Percentiles rank a stretch among this genome's conserved stretches.
phyloP scores from a whole-genome alignment of 306 rosid species.

The Urtica urens region DNA sequence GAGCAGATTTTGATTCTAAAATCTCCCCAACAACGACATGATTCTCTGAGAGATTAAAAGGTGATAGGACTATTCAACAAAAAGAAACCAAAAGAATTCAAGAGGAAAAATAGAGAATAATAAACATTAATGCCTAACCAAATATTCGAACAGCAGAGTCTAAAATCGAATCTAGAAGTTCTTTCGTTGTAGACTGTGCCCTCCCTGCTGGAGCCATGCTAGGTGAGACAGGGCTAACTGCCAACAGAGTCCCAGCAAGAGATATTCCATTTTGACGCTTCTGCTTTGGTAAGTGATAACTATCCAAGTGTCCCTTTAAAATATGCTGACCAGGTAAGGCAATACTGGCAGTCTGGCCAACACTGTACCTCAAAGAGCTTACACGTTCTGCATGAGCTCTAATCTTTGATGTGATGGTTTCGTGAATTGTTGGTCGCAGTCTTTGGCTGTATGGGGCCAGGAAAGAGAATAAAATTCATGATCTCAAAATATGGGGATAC shows the following conservation, averaged over 20 bases:
- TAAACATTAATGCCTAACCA: slow-evolving; percentile 36
- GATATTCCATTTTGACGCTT: slow-evolving; percentile 82
- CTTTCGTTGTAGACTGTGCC: slow-evolving; percentile 79
- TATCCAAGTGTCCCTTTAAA: slow-evolving; percentile 72
- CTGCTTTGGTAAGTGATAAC: slow-evolving; percentile 72
- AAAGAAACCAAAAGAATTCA: not conserved
- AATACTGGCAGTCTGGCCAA: slow-evolving; percentile 44
- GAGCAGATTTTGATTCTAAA: slow-evolving; percentile 61
- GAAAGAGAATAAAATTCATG: slow-evolving; percentile 18
- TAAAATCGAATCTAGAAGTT: slow-evolving; percentile 80
- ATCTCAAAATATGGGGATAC: not conserved
- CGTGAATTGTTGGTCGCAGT: slow-evolving; percentile 90
- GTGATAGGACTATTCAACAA: slow-evolving; percentile 17
- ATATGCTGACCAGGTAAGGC: slow-evolving; percentile 54
- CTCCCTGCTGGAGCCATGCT: slow-evolving; percentile 94
- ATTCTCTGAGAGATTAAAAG: slow-evolving; percentile 47
- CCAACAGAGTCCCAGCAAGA: slow-evolving; percentile 59
- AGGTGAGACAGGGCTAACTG: slow-evolving; percentile 93
- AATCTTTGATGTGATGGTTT: slow-evolving; percentile 75
- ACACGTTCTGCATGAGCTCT: slow-evolving; percentile 56
- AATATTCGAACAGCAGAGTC: slow-evolving; percentile 71
- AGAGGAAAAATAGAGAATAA: not conserved
- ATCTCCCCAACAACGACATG: slow-evolving; percentile 93
- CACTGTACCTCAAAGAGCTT: slow-evolving; percentile 57
- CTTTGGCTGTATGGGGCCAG: slow-evolving; percentile 60